phyloP scores from a whole-genome alignment of 2,329 filamentous ascomycete species.

The Aspergillus jensenii region DNA sequence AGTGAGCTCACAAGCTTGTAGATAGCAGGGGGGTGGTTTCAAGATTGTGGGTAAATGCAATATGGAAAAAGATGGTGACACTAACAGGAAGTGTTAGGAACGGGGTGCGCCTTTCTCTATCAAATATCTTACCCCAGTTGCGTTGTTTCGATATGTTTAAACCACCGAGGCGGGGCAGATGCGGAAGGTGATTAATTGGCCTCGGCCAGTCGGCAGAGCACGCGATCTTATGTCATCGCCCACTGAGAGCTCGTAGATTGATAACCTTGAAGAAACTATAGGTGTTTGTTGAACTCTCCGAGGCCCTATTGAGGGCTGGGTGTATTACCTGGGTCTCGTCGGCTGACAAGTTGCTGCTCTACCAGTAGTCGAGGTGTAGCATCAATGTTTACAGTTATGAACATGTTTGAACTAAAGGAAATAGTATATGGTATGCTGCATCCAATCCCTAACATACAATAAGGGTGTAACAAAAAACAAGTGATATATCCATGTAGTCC shows the following conservation, averaged over 20 bases:
- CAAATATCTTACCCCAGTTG: background rate
- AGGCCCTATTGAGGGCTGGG: too few relatives aligned
- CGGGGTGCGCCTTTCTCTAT: background rate
- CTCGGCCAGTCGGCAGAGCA: slow-evolving; percentile 16
- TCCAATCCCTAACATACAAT: slow-evolving; percentile 39
- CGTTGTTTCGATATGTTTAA: background rate
- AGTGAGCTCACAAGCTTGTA: background rate
- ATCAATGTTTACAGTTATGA: background rate
- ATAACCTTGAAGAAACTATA: background rate
- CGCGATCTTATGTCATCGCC: slow-evolving; percentile 18
- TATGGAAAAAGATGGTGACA: background rate
- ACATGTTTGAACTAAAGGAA: slow-evolving; percentile 25
- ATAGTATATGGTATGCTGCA: slow-evolving; percentile 37
- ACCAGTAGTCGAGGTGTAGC: background rate
- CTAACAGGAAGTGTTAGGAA: background rate
- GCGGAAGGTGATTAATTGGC: slow-evolving; percentile 1
- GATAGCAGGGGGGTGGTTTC: background rate
- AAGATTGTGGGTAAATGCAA: background rate
- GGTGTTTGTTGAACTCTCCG: too few relatives aligned
- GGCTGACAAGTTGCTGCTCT: background rate
- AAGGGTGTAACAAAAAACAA: slow-evolving; percentile 32
- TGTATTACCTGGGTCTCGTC: background rate
- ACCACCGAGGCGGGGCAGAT: slow-evolving; percentile 6
- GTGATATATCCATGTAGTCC: slow-evolving; percentile 42
- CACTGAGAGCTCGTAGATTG: background rate